Conservation (phyloP, 2,329 filamentous ascomycete species). For the Pyrenochaeta sp. region DNA sequence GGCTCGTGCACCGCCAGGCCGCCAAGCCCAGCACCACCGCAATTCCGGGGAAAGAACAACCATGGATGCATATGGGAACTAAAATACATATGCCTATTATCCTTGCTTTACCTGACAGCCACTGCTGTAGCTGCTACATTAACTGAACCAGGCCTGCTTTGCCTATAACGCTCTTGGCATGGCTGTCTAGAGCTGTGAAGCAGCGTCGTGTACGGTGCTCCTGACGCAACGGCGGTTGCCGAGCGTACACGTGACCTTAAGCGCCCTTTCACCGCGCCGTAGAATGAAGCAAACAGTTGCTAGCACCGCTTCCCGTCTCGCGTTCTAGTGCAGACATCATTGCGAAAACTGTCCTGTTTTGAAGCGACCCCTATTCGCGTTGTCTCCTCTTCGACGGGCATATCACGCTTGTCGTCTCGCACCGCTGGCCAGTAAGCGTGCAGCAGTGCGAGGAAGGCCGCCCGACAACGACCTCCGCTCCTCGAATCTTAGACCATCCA, state of each 20-base stretch:
- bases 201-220: not conserved
- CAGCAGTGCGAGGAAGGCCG: constrained; percentile 35
- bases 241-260: constrained; percentile 23
- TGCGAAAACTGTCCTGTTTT: constrained; percentile 7
- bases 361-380: constrained; percentile 4
- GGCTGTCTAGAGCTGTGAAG: not conserved
- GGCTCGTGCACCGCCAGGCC: constrained; percentile 18
- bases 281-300: constrained; percentile 23
- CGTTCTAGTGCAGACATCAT: constrained; percentile 1
- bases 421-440: constrained; percentile 37
- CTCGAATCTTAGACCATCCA: constrained; percentile 31
- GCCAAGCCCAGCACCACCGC: constrained; percentile 11
- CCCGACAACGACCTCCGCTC: constrained; percentile 34
- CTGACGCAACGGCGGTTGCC: constrained; percentile 12
- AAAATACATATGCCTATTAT: not conserved
- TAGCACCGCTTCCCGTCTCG: constrained; percentile 4
- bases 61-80: constrained; percentile 16
- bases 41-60: constrained; percentile 15
- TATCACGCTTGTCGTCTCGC: constrained; percentile 35
- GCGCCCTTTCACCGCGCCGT: constrained; percentile 16
- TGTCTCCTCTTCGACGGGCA: constrained; percentile 10
- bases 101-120: not conserved
- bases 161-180: not conserved
- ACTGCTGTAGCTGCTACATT: not conserved
- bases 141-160: not conserved